Base-by-base conservation (phyloP, 176 grass and related monocot genomes). In the Metroxylon sagu region DNA sequence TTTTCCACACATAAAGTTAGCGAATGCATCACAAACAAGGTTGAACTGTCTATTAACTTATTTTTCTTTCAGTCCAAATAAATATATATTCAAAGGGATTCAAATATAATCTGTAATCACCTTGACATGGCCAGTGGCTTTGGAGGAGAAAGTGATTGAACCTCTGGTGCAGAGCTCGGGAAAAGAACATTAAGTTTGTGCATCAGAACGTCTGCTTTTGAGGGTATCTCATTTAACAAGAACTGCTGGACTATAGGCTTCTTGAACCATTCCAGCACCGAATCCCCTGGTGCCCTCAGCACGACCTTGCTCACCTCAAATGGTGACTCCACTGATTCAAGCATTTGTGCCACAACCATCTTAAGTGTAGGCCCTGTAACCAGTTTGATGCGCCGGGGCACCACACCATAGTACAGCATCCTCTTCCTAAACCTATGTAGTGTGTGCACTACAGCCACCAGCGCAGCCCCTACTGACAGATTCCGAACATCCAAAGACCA, bases 181-280 rank as follows among this genome's bases (percentile, higher is more conserved):
- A 97, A 97, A 63, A 97, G 74, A 39, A 97, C 78, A 43, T 91
- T 97, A 66, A 97, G 86, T 75, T 64, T 85, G 73, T 91, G 92
- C 92, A 97, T 97, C 60, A 97, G 72, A 35, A 96, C 81, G 4
- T 97, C 92, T 2, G 83, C 81, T 55, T 88, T 97, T 26, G 86
- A 90, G 0, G 92, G 92, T 82, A 97, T 85, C 72, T 97, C 92
- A 18, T 97, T 97, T 54, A 91, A 77, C 69, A 97, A 75, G 74
- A 97, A 97, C 69, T 97, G 87, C 72, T 97, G 92, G 19, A 97
- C 87, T 18, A 97, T 91, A 0, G 92, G 87, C 58, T 88, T 91
- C 81, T 90, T 90, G 74, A 97, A 97, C 92, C 92, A 97, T 54
- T 97, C 78, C 0, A 96, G 71, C 30, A 96, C 92, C 0, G 75